A percentile compares a stretch with the other conserved stretches of the same genome.
These are phyloP conservation scores for Aspergillus tubingensis DNA, from an alignment of 2,329 filamentous ascomycete genomes.

Conservation along the genomic window DNA sequence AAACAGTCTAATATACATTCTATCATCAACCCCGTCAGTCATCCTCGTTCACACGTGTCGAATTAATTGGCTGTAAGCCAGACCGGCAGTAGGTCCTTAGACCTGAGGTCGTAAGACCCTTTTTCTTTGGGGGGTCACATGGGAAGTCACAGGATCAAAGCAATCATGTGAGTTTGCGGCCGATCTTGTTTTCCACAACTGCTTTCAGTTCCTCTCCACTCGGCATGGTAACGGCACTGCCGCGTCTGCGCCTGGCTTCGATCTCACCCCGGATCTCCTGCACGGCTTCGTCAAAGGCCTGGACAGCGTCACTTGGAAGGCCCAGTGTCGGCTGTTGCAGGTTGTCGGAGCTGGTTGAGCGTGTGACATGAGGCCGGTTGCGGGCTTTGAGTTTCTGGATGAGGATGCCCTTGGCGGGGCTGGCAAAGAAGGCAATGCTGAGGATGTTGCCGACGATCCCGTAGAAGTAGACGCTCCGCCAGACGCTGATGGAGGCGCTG, in stretches of 20 bases:
- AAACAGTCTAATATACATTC: slow-evolving; percentile 1
- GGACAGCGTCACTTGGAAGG: slow-evolving; percentile 72
- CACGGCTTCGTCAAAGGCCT: slow-evolving; percentile 76
- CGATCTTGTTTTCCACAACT: slow-evolving; percentile 53
- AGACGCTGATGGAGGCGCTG: slow-evolving; percentile 69
- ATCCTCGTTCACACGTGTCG: background rate
- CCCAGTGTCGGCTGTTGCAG: slow-evolving; percentile 70
- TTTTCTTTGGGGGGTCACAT: background rate
- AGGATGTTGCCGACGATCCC: slow-evolving; percentile 66
- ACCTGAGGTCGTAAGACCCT: background rate
- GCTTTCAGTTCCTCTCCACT: slow-evolving; percentile 54
- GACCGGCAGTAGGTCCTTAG: background rate
- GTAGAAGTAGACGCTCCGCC: slow-evolving; percentile 89
- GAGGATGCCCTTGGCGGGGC: slow-evolving; percentile 68
- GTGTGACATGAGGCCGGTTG: slow-evolving; percentile 39
- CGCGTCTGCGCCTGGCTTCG: slow-evolving; percentile 57
- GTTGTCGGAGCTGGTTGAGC: slow-evolving; percentile 60
- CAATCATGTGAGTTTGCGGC: slow-evolving; percentile 44
- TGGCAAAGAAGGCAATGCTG: slow-evolving; percentile 75
- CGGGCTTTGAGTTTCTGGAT: slow-evolving; percentile 62
- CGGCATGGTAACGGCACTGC: slow-evolving; percentile 48
- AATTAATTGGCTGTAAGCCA: background rate
- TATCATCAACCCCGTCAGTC: background rate
- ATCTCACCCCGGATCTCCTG: slow-evolving; percentile 74
- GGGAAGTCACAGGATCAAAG: background rate